Percentiles rank a stretch among this genome's conserved stretches.
Evolutionary conservation across 1,139 yeast genomes (phyloP).

Genomic region (Nakaseomyces uthaithaninus): DNA sequence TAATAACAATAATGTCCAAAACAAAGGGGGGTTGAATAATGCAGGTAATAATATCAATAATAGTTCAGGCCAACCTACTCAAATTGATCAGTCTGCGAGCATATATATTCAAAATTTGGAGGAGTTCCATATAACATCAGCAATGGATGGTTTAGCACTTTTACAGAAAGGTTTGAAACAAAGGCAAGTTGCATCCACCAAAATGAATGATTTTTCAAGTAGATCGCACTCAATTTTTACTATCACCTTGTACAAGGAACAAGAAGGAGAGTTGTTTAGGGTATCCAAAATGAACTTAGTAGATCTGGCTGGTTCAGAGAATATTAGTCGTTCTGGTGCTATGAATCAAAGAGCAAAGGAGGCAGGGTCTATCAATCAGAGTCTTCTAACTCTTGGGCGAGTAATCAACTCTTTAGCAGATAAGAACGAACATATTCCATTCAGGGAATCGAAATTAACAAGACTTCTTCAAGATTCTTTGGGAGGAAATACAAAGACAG

Average conservation of each 20-base stretch:
- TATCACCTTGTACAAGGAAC: constrained; percentile 45
- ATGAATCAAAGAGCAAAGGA: constrained; percentile 54
- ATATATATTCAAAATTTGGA: constrained; percentile 48
- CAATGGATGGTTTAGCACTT: constrained; percentile 46
- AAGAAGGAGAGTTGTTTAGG: constrained; percentile 37
- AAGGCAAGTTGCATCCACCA: constrained; percentile 61
- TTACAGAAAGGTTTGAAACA: constrained; percentile 48
- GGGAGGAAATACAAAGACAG: constrained; percentile 61
- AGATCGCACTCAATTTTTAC: constrained; percentile 70
- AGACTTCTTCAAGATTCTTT: constrained; percentile 56
- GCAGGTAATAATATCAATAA: constrained; percentile 6
- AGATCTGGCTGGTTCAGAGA: constrained; percentile 75
- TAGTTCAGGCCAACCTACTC: constrained; percentile 8
- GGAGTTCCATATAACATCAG: constrained; percentile 46
- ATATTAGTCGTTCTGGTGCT: constrained; percentile 53
- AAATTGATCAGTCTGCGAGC: constrained; percentile 22
- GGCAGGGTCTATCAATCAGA: constrained; percentile 62
- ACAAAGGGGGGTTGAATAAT: constrained; percentile 1
- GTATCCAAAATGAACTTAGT: constrained; percentile 67
- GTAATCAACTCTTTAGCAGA: constrained; percentile 50
- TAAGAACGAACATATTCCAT: constrained; percentile 46
- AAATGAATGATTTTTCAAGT: constrained; percentile 60
- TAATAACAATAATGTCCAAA: constrained; percentile 6
- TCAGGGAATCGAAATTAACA: constrained; percentile 58
- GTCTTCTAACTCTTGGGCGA: constrained; percentile 55